These are phyloP conservation scores for Sporothrix brasiliensis DNA, from an alignment of 2,329 filamentous ascomycete genomes.

Conservation along the genomic window DNA sequence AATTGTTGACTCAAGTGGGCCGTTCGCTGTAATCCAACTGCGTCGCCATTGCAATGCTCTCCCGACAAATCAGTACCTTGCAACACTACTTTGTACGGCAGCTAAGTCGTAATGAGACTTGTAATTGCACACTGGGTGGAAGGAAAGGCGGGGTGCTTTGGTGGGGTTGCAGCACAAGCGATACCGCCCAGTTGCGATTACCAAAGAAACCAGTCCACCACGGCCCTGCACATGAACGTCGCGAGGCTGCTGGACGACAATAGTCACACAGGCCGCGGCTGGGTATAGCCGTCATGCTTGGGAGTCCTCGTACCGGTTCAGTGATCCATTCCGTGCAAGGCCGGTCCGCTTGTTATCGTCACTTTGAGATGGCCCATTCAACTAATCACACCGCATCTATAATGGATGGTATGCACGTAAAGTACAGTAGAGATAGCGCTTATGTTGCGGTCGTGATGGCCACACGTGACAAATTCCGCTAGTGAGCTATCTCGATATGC, in stretches of 20 bases:
- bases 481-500: not conserved
- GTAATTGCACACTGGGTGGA: not conserved
- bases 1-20: not conserved
- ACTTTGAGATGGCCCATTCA: too few species aligned
- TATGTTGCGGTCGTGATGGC: too few species aligned
- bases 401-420: too few species aligned
- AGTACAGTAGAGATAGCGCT: too few species aligned
- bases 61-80: not conserved
- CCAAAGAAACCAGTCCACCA: not conserved
- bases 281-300: too few species aligned
- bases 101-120: not conserved
- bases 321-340: too few species aligned
- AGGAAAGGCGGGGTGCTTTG: slow-evolving; percentile 15
- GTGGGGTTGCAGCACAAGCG: slow-evolving; percentile 6
- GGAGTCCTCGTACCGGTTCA: too few species aligned
- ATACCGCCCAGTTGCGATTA: not conserved
- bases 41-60: not conserved
- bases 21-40: too few species aligned
- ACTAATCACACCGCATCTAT: too few species aligned
- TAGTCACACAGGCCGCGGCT: too few species aligned
- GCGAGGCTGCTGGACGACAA: not conserved
- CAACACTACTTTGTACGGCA: too few species aligned
- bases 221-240: not conserved
- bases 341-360: too few species aligned
- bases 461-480: slow-evolving; percentile 2